A percentile compares a stretch with the other conserved stretches of the same genome.
phyloP scores from a whole-genome alignment of 306 rosid genomes.

The Prunus mume region DNA sequence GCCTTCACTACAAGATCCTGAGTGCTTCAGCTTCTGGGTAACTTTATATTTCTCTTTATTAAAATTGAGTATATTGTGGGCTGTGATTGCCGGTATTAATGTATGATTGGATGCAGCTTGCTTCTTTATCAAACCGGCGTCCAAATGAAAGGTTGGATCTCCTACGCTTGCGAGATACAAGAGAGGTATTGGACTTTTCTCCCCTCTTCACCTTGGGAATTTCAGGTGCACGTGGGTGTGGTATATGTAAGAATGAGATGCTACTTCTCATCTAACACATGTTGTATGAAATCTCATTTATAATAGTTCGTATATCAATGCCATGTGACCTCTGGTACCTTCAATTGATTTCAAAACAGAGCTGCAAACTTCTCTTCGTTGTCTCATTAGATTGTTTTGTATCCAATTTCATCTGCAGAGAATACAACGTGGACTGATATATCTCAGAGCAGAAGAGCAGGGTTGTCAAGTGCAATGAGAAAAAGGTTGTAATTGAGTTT shows the following conservation, averaged over 20 bases:
- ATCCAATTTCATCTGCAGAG: conserved; percentile 45
- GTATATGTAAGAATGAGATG: neutral
- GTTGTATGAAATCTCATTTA: neutral
- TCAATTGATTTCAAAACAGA: neutral
- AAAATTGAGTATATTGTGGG: conserved; percentile 5
- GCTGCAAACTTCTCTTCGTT: neutral
- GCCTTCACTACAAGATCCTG: conserved; percentile 79
- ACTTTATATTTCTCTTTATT: neutral
- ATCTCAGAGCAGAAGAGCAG: conserved; percentile 62
- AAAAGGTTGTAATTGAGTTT: conserved; percentile 10
- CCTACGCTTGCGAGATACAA: conserved; percentile 68
- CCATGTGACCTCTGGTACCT: neutral
- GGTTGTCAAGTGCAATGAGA: conserved; percentile 68
- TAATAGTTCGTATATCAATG: neutral
- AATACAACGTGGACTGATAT: conserved; percentile 67
- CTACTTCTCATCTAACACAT: neutral
- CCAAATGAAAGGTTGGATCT: conserved; percentile 86
- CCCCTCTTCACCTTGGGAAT: neutral
- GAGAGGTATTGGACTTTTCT: conserved; percentile 55
- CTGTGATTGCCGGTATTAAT: conserved; percentile 17
- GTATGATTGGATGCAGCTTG: conserved; percentile 50
- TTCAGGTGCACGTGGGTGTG: neutral
- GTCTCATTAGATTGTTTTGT: neutral
- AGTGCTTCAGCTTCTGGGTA: conserved; percentile 97
- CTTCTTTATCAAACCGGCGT: conserved; percentile 71